Base-by-base conservation (phyloP, 108 stramenopile species). In the Mediolabrus comicus region DNA sequence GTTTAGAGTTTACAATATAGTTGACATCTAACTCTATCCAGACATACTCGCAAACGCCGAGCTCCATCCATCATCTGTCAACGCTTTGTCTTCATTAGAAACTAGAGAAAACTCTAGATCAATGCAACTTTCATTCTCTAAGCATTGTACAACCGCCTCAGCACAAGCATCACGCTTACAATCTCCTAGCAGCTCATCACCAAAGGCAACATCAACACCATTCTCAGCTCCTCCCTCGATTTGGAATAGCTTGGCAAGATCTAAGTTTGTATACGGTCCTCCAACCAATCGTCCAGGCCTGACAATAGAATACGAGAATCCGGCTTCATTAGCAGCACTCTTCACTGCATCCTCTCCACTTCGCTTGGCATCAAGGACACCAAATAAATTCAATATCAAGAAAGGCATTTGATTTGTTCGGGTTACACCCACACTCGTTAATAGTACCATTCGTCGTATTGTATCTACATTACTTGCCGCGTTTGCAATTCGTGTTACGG, bases 101-200 rank as follows among this genome's bases (percentile, higher is more conserved):
- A 84, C 64, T 22, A 87, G 71, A 17, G 82, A 81, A 64, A 85
- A 85, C 53, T 83, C 84, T 22, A 84, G 14, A 65, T 87, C 82
- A 22, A 33, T 30, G 29, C 82, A 83, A 17, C 36, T 72, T 6
- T 59, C 72, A 49, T 75, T 74, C 43, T 65, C 75, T 36, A 87
- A 68, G 49, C 69, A 69, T 24, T 74, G 82, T 3, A 87, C 27
- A 25, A 81, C 68, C 3, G 82, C 87, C 53, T 85, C 82, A 17
- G 87, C 87, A 59, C 75, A 75, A 10, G 72, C 79, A 59, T 85
- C 83, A 43, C 87, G 55, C 53, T 82, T 83, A 62, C 84, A 85
- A 59, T 91, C 89, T n/a, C 89, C 89, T 54, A 88, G 13, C 22
- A 91, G 55, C 14, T 36, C 36, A 69, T 91, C 89, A 11, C 89